These are phyloP conservation scores for Fusarium fujikuroi DNA, from an alignment of 2,329 filamentous ascomycete genomes.

Conservation along the genomic window DNA sequence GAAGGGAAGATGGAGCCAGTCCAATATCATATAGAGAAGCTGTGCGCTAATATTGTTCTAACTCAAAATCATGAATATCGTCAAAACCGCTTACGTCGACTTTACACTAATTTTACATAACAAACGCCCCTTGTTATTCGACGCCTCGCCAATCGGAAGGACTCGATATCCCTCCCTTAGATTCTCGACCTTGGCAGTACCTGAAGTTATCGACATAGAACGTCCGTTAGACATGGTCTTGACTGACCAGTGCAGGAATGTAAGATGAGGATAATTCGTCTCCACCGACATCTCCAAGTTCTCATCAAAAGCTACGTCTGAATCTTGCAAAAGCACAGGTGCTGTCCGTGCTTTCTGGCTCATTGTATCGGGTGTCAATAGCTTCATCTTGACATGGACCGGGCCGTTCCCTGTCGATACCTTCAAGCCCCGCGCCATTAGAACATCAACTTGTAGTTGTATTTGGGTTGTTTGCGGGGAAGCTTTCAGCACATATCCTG, in stretches of 20 bases:
- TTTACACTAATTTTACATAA: slow-evolving; percentile 10
- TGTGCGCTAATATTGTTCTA: not conserved
- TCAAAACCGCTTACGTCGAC: not conserved
- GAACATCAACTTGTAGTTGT: not conserved
- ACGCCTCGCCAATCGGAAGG: not conserved
- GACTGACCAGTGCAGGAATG: slow-evolving; percentile 1
- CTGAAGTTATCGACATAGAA: not conserved
- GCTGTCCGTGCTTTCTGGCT: not conserved
- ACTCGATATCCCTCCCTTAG: slow-evolving; percentile 11
- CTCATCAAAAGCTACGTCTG: not conserved
- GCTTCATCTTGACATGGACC: not conserved
- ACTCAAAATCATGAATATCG: not conserved
- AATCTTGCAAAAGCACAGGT: rapidly evolving
- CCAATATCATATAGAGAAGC: rapidly evolving
- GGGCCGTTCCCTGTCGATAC: rapidly evolving
- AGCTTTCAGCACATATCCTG: slow-evolving; percentile 6
- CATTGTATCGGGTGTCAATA: not conserved
- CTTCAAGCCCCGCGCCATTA: not conserved
- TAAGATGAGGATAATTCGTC: not conserved
- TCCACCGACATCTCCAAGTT: not conserved
- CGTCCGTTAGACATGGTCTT: not conserved
- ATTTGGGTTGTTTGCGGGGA: not conserved
- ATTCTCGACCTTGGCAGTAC: not conserved
- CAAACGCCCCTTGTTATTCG: not conserved
- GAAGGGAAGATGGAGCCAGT: not conserved